Base-by-base conservation (phyloP, 257 asterid species). In the Solanum phureja region DNA sequence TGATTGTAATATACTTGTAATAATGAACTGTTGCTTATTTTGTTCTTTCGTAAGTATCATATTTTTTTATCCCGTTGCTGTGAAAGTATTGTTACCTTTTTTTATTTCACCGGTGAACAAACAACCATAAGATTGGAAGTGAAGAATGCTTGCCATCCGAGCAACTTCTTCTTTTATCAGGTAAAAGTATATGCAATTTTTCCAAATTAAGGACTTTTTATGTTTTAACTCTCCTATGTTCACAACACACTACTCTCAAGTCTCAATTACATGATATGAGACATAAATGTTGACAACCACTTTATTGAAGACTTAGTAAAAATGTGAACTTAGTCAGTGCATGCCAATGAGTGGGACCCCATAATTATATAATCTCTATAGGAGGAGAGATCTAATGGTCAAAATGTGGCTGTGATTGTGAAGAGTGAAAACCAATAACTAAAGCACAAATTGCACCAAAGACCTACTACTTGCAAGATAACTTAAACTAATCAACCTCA, bases 371-470 rank as follows among this genome's bases (percentile, higher is more conserved):
- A 49, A 46, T 81, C 68, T 46, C 16, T 81, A 14, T 29, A 29
- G 68, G 38, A 40, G n/a, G 38, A 46, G 68, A 81, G 68, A 81
- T 81, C 85, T 14, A 44, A 79, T 18, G 85, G 85, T 44, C 10
- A 46, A 44, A 81, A 81, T 81, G 66, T 79, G 24, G 66, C 62
- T 81, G 38, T 81, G 85, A 46, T 24, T 31, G 42, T 71, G 3
- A 31, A 31, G 18, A 27, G 24, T 31, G 3, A 31, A 14, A 13
- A 81, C 68, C 69, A 81, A 49, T 81, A 81, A 46, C 42, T 46
- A 49, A 81, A 49, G 40, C 85, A 81, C 85, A 46, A 12, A 52
- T 81, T 81, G 69, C 69, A 81, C 85, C 42, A 81, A 46, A 81
- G 29, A 81, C 85, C 85, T 42, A 79, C 84, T 42, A 24, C 58